Evolutionary conservation across 129 eudicot genomes (phyloP), one percentile per base, ranked within the genome.

Genomic region (Rutidosis leptorrhynchoides): DNA sequence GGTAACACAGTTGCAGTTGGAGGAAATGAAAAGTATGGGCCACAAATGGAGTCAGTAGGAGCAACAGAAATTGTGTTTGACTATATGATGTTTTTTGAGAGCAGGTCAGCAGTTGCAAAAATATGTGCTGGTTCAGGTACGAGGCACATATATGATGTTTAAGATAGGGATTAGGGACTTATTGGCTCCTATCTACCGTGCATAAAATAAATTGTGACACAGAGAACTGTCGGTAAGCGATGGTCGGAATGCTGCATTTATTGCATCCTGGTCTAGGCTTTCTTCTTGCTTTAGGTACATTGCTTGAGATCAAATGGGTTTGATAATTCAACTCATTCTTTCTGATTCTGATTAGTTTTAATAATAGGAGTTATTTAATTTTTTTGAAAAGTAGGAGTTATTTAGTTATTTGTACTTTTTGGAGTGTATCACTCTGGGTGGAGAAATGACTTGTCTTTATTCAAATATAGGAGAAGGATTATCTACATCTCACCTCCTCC

Each of bases 1-100:
- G 77, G 67, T 90, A 78, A 83, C 26, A 58, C 29, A 45, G 10
- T 46, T 74, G 67, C 54, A 52, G 30, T 60, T 74, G 74, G 90
- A 83, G 80, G 85, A 77, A 32, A 74, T 62, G 81, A 75, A 67
- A 22, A 12, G 64, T 35, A 58, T 58, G 37, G 69, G 63, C 7
- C 54, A 32, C 59, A 83, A 63, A 49, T 73, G 79, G 79, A 29
- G 61, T 6, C 24, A 10, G 27, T 62, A n/a, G 65, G 57, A 67
- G 26, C 46, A 58, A 21, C 15, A 19, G n/a, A n/a, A n/a, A n/a
- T n/a, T n/a, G n/a, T n/a, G 14, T 10, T 17, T 5, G 3, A 17
- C 4, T 43, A 43, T 43, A 43, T n/a, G n/a, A n/a, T n/a, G n/a
- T n/a, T n/a, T n/a, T n/a, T n/a, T n/a, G n/a, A n/a, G n/a, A n/a